These are phyloP conservation scores for Gilbertella persicaria DNA, from an alignment of 371 early-diverging fungal species.

Conservation along the genomic window DNA sequence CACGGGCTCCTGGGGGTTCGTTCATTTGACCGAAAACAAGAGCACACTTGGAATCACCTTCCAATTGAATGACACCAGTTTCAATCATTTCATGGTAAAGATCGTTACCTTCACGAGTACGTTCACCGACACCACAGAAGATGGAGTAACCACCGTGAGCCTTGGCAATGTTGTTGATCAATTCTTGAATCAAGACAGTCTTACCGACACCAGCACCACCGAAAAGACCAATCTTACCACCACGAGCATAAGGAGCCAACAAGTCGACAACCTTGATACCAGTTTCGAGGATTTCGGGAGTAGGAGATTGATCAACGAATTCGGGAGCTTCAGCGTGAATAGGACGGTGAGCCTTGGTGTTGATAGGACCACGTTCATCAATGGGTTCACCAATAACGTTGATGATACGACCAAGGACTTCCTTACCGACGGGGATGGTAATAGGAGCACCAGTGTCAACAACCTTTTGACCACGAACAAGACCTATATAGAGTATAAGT, in stretches of 20 bases:
- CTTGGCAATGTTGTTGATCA: constrained; percentile 97
- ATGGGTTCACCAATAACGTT: constrained; percentile 95
- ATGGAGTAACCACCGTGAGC: constrained; percentile 98
- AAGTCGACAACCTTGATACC: constrained; percentile 98
- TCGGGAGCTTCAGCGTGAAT: constrained; percentile 94
- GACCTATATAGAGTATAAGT: constrained; percentile 66
- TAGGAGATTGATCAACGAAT: constrained; percentile 95
- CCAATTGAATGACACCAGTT: constrained; percentile 92
- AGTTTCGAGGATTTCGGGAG: constrained; percentile 94
- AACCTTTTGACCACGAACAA: constrained; percentile 93
- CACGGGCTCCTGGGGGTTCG: constrained; percentile 99
- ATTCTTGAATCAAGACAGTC: constrained; percentile 96
- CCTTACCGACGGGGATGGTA: constrained; percentile 89
- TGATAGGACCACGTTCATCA: constrained; percentile 97
- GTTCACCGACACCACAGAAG: constrained; percentile 96
- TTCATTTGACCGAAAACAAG: constrained; percentile 99
- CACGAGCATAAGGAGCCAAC: constrained; percentile 93
- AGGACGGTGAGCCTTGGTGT: constrained; percentile 79
- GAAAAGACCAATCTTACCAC: constrained; percentile 97
- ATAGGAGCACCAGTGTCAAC: constrained; percentile 92
- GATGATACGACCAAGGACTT: constrained; percentile 94
- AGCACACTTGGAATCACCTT: constrained; percentile 92
- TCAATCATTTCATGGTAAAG: constrained; percentile 97
- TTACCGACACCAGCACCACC: constrained; percentile 98
- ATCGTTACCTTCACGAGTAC: constrained; percentile 98